These are phyloP conservation scores for Talaromyces piceae DNA, from an alignment of 2,329 filamentous ascomycete species.

Conservation along the genomic window DNA sequence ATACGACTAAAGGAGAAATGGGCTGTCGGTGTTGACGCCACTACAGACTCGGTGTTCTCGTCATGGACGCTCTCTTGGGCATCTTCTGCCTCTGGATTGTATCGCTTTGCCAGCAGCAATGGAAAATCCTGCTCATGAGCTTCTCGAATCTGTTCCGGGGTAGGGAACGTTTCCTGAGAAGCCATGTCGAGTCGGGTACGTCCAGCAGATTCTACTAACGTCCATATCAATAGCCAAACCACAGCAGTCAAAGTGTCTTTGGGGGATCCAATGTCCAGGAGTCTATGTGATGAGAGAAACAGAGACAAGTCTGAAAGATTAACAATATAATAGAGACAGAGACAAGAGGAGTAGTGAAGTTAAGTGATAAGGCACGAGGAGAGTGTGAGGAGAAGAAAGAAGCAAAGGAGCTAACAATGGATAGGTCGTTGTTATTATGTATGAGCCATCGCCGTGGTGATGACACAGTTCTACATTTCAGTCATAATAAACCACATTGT, in stretches of 20 bases:
- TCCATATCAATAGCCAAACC: background rate
- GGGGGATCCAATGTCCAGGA: background rate
- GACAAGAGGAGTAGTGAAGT: background rate
- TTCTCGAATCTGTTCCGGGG: background rate
- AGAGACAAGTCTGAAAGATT: background rate
- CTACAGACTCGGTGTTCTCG: background rate
- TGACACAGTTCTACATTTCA: too few species aligned
- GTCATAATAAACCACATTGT: too few species aligned
- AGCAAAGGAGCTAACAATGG: background rate
- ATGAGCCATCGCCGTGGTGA: background rate
- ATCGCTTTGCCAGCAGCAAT: constrained; percentile 3
- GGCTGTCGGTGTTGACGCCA: background rate
- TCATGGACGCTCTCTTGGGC: background rate
- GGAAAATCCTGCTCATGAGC: background rate
- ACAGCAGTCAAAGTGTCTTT: background rate
- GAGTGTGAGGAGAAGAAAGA: background rate
- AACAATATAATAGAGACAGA: background rate
- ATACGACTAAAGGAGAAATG: constrained; percentile 6
- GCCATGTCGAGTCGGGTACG: too few species aligned
- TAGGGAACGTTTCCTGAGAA: too few species aligned
- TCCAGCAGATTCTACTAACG: background rate
- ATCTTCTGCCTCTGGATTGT: constrained; percentile 1
- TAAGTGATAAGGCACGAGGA: background rate
- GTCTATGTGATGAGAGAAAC: background rate
- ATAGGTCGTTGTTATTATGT: background rate